Conservation (phyloP, 2,329 filamentous ascomycete genomes). For the Colletotrichum lini region DNA sequence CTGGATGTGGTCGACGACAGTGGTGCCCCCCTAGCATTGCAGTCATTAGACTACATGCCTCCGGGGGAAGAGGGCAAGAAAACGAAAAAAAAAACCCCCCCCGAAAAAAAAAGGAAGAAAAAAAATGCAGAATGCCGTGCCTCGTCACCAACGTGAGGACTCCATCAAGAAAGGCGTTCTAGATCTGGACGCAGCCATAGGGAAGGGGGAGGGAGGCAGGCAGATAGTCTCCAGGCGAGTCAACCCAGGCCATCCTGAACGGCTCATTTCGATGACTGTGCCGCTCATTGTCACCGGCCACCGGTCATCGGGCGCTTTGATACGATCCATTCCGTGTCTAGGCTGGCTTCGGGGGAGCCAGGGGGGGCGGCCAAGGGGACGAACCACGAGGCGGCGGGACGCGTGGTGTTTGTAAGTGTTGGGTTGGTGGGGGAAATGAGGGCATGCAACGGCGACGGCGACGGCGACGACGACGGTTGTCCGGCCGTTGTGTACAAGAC, state of each 20-base stretch:
- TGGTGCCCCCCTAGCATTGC: background rate
- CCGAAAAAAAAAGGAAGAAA: background rate
- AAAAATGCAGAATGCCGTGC: constrained; percentile 17
- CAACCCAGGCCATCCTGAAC: constrained; percentile 20
- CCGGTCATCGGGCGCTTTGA: constrained; percentile 24
- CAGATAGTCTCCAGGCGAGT: background rate
- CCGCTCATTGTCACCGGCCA: constrained; percentile 33
- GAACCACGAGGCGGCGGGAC: constrained; percentile 13
- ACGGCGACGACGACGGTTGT: background rate
- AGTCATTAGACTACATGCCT: background rate
- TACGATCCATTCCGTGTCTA: constrained; percentile 24
- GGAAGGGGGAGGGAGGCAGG: too few relatives aligned
- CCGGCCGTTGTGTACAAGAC: background rate
- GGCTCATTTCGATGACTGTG: constrained; percentile 9
- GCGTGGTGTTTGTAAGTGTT: background rate
- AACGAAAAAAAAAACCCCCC: background rate
- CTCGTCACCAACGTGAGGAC: background rate
- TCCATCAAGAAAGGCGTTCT: too few relatives aligned
- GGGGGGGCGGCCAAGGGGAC: constrained; percentile 1
- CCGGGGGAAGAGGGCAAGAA: too few relatives aligned
- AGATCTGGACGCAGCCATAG: background rate
- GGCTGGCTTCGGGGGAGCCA: constrained; percentile 20
- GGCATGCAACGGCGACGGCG: background rate
- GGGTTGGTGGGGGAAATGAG: background rate
- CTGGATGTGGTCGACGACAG: too few relatives aligned